Percentiles rank a stretch among this genome's conserved stretches.
Evolutionary conservation across 2,329 filamentous ascomycete species (phyloP).

Genomic region (Claviceps lovelessii): DNA sequence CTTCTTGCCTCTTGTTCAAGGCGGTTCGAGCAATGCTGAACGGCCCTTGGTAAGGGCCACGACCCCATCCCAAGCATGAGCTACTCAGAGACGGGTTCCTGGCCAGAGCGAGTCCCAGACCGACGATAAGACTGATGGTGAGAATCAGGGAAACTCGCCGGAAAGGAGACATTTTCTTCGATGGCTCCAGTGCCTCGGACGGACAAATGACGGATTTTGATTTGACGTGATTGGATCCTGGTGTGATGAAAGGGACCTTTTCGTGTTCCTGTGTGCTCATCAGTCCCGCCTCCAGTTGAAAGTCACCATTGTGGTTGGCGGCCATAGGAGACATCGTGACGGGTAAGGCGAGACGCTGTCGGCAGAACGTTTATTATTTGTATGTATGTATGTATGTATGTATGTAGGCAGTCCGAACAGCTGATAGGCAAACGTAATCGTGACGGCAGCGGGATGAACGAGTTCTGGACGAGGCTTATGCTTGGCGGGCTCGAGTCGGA

Average conservation of each 20-base stretch:
- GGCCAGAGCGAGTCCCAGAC: constrained; percentile 11
- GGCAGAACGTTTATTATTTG: neutral
- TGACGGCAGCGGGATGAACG: neutral
- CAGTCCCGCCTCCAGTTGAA: constrained; percentile 12
- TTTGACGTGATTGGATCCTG: constrained; percentile 1
- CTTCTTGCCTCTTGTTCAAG: constrained; percentile 3
- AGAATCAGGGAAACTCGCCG: constrained; percentile 8
- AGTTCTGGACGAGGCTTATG: neutral
- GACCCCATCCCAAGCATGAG: constrained; percentile 1
- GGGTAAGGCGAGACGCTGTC: neutral
- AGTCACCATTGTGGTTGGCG: constrained; percentile 3
- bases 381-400: neutral
- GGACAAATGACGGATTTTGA: neutral
- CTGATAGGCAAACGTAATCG: neutral
- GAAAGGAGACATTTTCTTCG: constrained; percentile 9
- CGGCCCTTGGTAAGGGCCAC: neutral
- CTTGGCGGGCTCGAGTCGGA: neutral
- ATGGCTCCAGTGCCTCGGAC: neutral
- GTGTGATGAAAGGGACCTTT: constrained; percentile 7
- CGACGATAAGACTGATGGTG: constrained; percentile 14
- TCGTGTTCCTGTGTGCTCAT: constrained; percentile 12
- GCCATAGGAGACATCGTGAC: constrained; percentile 8
- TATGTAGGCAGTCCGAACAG: neutral
- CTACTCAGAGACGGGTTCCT: neutral
- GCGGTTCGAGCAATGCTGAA: neutral